A percentile compares a stretch with the other conserved stretches of the same genome.
These are phyloP conservation scores for Plenodomus biglobosus DNA, from an alignment of 2,329 filamentous ascomycete genomes.

Conservation along the genomic window DNA sequence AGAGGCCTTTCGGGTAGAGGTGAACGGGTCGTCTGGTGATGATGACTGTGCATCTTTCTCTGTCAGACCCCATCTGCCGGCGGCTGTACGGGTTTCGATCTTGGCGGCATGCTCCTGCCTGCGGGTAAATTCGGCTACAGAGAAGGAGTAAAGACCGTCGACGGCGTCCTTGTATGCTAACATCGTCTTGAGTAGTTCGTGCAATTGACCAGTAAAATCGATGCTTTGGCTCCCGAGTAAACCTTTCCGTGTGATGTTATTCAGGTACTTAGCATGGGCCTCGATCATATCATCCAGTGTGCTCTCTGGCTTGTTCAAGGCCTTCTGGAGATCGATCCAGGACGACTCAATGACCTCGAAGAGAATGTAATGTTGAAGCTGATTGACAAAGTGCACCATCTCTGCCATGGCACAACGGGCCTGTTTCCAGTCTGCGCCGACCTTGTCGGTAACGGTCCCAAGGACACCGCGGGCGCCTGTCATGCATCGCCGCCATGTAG, in stretches of 20 bases:
- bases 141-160: conserved; percentile 92
- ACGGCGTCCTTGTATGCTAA: conserved; percentile 90
- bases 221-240: conserved; percentile 72
- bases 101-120: conserved; percentile 83
- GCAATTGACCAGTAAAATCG: conserved; percentile 85
- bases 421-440: conserved; percentile 82
- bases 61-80: conserved; percentile 64
- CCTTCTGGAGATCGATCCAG: conserved; percentile 85
- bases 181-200: conserved; percentile 92
- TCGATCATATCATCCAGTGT: conserved; percentile 94
- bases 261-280: conserved; percentile 87
- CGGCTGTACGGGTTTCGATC: conserved; percentile 66
- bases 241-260: conserved; percentile 93
- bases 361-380: conserved; percentile 97
- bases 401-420: conserved; percentile 88
- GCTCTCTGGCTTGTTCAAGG: conserved; percentile 79
- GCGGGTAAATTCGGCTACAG: conserved; percentile 88
- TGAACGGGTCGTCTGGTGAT: conserved; percentile 29
- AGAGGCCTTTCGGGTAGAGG: conserved; percentile 23
- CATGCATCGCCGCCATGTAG: conserved; percentile 93
- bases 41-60: conserved; percentile 49
- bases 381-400: conserved; percentile 97
- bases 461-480: conserved; percentile 92
- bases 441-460: conserved; percentile 70
- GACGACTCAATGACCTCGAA: conserved; percentile 98